Evolutionary conservation across 257 asterid species (phyloP), one percentile per base, ranked within the genome.

Genomic region (Plantago major): DNA sequence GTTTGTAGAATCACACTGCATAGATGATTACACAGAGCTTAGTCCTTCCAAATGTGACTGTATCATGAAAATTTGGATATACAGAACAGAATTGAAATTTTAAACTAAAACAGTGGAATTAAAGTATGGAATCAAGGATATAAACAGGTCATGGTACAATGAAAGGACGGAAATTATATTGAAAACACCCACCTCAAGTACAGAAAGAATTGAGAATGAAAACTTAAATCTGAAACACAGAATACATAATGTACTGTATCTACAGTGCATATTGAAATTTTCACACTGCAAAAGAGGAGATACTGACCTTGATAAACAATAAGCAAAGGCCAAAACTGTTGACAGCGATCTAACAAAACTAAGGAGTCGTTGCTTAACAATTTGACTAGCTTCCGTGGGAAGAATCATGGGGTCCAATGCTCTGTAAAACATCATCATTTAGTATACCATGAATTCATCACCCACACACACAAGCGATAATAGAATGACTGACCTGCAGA

Each of bases 271-370:
- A 33, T 33, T 5, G 8, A 33, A 33, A 33, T 7, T 33, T 33
- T 0, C 8, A 33, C 6, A 33, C 40, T 4, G 40, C 40, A 33
- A 33, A 33, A 33, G 40, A 5, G 0, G 40, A 13, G 28, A 30
- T 19, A 69, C 81, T 66, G 71, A 84, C 97, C 98, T 82, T 55
- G 99, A 86, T 58, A 92, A 71, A 78, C 95, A 86, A 76, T 83
- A 89, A 26, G 99, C 99, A 74, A 76, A 87, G 58, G 97, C 87
- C 64, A 92, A 65, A 70, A 92, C 99, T 1, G 99, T 83, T 17
- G 99, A 89, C 78, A 92, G 77, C 62, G 99, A 89, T 69, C 85
- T 83, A 67, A 89, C 83, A 76, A 92, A 92, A 89, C 81, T 83
- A 60, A 92, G 62, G 51, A 92, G 85, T 72, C 97, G 78, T 56